Conservation (phyloP, 2,329 filamentous ascomycete species). For the Talaromyces rugulosus region DNA sequence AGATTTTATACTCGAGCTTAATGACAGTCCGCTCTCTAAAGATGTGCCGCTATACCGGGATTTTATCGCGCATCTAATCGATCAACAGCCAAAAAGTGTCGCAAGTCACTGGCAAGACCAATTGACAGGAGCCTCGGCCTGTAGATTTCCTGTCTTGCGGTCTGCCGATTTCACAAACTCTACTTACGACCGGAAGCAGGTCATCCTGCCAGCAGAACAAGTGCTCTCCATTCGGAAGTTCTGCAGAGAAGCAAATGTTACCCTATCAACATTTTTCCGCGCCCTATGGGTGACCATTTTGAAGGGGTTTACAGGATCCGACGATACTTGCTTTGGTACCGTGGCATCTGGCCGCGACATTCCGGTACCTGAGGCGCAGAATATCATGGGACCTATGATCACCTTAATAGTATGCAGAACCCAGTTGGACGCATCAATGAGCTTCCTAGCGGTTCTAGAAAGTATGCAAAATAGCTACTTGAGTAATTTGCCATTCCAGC, state of each 20-base stretch:
- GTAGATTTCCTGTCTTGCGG: neutral
- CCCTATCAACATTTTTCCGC: neutral
- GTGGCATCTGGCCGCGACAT: neutral
- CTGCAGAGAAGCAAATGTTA: neutral
- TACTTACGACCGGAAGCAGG: neutral
- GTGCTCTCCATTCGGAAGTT: neutral
- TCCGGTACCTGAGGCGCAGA: neutral
- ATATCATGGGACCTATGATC: neutral
- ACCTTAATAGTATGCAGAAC: neutral
- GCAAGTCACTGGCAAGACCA: neutral
- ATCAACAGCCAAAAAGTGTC: neutral
- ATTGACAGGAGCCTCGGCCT: neutral
- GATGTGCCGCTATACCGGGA: neutral
- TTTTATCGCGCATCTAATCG: neutral
- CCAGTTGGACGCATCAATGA: neutral
- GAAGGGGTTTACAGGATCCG: neutral
- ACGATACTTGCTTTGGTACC: neutral
- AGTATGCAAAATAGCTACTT: neutral
- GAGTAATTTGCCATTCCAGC: neutral
- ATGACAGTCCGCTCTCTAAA: conserved; percentile 9
- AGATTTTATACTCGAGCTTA: neutral
- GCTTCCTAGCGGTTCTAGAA: neutral
- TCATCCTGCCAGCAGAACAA: neutral
- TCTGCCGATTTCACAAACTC: neutral
- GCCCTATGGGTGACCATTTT: neutral